Evolutionary conservation across 192 early-diverging fungal species (phyloP), one percentile per base, ranked within the genome.

Genomic region (Coemansia sp.): DNA sequence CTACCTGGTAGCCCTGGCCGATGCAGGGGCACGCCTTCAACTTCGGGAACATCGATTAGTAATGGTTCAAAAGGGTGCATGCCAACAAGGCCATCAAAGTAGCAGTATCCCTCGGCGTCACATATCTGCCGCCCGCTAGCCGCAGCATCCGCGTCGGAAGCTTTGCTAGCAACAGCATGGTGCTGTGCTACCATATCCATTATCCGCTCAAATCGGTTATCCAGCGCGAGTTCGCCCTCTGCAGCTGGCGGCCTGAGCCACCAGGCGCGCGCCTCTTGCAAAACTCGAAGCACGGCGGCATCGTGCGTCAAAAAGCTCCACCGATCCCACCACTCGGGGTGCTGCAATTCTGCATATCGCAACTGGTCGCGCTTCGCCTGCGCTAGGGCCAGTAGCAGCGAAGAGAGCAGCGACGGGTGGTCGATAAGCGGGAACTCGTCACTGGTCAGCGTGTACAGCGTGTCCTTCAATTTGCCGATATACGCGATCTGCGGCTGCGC

Each of bases 341-440:
- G 64, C 70, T 74, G 68, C 27, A 84, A 56, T 39, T 55, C 78
- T n/a, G 80, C 64, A 45, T 86, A 81, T 29, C 78, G 66, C 6
- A 75, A 72, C 61, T 75, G 74, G 38, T 73, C 29, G 43, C 67
- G 70, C 45, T 62, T 61, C 10, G 79, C 79, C 41, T 76, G 70
- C 0, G 30, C 79, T 24, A 82, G 68, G 10, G 79, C 74, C 45
- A 76, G 49, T 55, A 82, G 70, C 39, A 82, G 62, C 60, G 79
- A 82, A 29, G 79, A 82, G 16, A 68, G 73, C 50, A 82, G 65
- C 29, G 79, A 59, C 35, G 69, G 69, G 39, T 73, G 67, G 65
- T 82, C 79, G 11, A 86, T 75, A n/a, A 89, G 65, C 11, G 89
- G 89, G 47, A 89, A 91, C 65, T 90, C 86, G 30, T 90, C 83